Percentiles rank a stretch among this genome's conserved stretches.
Evolutionary conservation across 495 filamentous ascomycete genomes (phyloP).

Genomic region (Aspergillus hancockii): DNA sequence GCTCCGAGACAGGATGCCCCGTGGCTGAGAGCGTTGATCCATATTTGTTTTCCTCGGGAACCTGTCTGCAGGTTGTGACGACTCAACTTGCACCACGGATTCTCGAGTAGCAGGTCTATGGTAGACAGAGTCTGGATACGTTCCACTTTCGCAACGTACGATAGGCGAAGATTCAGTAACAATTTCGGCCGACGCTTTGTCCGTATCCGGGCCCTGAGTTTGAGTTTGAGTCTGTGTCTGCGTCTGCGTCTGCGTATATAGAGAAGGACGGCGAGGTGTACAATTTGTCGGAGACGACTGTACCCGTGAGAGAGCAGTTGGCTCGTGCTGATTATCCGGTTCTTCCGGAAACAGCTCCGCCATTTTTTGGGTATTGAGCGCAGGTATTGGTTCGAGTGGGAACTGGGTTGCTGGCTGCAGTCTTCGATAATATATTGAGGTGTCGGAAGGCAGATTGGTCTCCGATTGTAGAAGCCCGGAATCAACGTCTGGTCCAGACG

Average conservation of each 20-base stretch:
- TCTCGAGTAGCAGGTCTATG: constrained; percentile 25
- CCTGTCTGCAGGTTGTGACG: constrained; percentile 43
- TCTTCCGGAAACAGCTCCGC: constrained; percentile 45
- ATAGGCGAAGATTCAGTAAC: constrained; percentile 47
- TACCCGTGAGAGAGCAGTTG: constrained; percentile 8
- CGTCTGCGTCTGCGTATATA: constrained; percentile 9
- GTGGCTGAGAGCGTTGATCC: constrained; percentile 16
- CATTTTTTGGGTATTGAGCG: constrained; percentile 43
- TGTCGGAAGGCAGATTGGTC: constrained; percentile 37
- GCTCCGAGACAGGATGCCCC: constrained; percentile 34
- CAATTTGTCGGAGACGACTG: constrained; percentile 14
- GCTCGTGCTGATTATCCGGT: constrained; percentile 21
- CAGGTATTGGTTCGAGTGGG: constrained; percentile 45
- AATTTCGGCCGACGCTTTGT: constrained; percentile 33
- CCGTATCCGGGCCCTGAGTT: constrained; percentile 16
- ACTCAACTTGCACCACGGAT: constrained; percentile 45
- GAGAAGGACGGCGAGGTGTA: constrained; percentile 1
- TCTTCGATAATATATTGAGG: constrained; percentile 43
- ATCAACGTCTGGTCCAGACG: constrained; percentile 24
- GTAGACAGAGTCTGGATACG: constrained; percentile 16
- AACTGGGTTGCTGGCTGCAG: constrained; percentile 44
- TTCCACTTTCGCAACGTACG: constrained; percentile 18
- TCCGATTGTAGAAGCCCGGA: constrained; percentile 24
- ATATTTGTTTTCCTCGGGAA: constrained; percentile 13
- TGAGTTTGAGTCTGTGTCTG: constrained; percentile 26